Evolutionary conservation across 1,139 yeast genomes (phyloP), one percentile per base, ranked within the genome.

Genomic region (Suhomyces bokatorum): DNA sequence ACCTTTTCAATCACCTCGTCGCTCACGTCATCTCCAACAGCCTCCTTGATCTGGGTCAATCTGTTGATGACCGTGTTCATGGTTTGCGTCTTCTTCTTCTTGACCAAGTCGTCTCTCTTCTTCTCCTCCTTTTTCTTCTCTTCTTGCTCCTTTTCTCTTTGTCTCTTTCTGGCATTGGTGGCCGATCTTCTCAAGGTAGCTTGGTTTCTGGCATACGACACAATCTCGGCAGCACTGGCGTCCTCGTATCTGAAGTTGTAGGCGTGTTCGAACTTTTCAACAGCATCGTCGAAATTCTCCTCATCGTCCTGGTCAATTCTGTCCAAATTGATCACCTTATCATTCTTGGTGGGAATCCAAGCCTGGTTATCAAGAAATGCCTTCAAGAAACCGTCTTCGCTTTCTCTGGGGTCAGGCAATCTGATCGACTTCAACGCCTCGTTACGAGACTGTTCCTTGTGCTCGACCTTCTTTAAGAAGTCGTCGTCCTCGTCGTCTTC

Each of bases 241-340:
- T 93, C 98, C 66, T 95, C 99, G 61, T 80, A 93, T 62, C 99
- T 80, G 75, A 91, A 91, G 59, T 95, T 95, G 69, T 91, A 93
- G 0, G 96, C 97, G 49, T 81, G 80, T 66, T 95, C 99, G 58
- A 89, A 90, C 56, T 81, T 73, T 55, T 95, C 99, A 3, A 86
- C 97, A 1, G 95, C 95, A 42, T 88, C 87, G 40, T 91, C 98
- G 62, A 91, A 93, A 44, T 86, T 91, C 41, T 86, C 95, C 55
- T 89, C 96, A 50, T 83, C 95, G 36, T 81, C 85, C 30, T 75
- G 70, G 47, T 81, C 81, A 43, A 73, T 70, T 50, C 75, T 71
- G 46, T 84, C 87, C 38, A 87, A 70, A 37, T 82, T 65, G 31
- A 81, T 66, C 4, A 73, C 73, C 58, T 80, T 79, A 53, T 81